Conservation (phyloP, 2,329 filamentous ascomycete species). For the Aphanoascus verrucosus region DNA sequence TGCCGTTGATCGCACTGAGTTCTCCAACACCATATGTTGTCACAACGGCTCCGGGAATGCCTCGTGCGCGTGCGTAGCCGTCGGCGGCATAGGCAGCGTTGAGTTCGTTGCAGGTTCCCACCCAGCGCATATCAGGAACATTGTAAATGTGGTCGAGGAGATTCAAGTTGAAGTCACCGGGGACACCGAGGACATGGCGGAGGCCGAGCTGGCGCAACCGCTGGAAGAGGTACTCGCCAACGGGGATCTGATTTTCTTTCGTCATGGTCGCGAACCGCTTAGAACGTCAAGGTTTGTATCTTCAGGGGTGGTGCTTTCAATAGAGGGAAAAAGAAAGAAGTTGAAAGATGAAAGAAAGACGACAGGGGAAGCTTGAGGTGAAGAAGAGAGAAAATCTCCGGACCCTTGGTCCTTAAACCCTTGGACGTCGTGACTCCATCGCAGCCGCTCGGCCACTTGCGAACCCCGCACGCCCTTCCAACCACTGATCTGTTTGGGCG, state of each 20-base stretch:
- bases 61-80: constrained; percentile 47
- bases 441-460: constrained; percentile 5
- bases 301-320: no score
- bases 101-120: constrained; percentile 49
- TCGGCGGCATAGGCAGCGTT: constrained; percentile 40
- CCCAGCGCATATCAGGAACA: constrained; percentile 30
- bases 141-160: constrained; percentile 18
- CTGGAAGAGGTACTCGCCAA: constrained; percentile 17
- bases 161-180: constrained; percentile 17
- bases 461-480: constrained; percentile 8
- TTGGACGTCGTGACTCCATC: not conserved
- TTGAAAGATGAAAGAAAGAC: constrained; percentile 24
- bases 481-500: constrained; percentile 6
- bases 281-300: not conserved
- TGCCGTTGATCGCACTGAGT: constrained; percentile 29
- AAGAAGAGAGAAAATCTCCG: constrained; percentile 46
- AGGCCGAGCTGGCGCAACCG: constrained; percentile 15
- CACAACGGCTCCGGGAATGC: constrained; percentile 34
- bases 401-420: not conserved
- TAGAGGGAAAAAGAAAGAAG: not conserved
- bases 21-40: constrained; percentile 54
- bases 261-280: not conserved
- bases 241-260: constrained; percentile 10
- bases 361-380: constrained; percentile 66
- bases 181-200: constrained; percentile 15